Base-by-base conservation (phyloP, 1,284 basidiomycete genomes). In the Agroathelia rolfsii region DNA sequence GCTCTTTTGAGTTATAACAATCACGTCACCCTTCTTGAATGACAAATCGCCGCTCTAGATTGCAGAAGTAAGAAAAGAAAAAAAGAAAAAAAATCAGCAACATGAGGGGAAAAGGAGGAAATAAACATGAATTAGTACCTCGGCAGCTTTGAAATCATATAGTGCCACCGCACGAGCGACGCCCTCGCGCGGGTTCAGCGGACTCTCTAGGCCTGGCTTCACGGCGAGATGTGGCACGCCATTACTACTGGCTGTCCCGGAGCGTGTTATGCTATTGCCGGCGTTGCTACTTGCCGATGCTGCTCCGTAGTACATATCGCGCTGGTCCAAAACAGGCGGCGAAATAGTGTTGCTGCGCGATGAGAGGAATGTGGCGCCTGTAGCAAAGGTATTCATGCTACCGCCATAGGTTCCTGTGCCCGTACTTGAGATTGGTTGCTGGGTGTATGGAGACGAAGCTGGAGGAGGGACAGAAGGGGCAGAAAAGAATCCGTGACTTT, bases 21-120 rank as follows among this genome's bases (percentile, higher is more conserved):
- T 79, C 11, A 92, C 69, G 41, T 93, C 79, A 1, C 87, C 87
- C 52, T 82, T 87, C n/a, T 60, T 66, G 52, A 95, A 85, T 1
- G 81, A 79, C 25, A 95, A 52, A 56, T 95, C 90, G 2, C 84
- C 88, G n/a, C n/a, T n/a, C n/a, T n/a, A 8, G 62, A 46, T 79
- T 87, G 41, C 12, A 37, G 14, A 3, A 16, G 38, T 35, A 35
- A 31, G 28, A 24, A 22, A 28, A 41, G 3, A 35, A 41, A 26
- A 36, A 12, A 14, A 38, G 25, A 37, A 24, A 18, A 23, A 15
- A 12, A 14, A 30, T 16, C 12, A 21, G 35, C 12, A 24, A 34
- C 9, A 13, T 34, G 28, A 11, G n/a, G n/a, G n/a, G 28, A 28
- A 11, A 23, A 24, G 17, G 18, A 28, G 17, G n/a, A 28, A 30